These are phyloP conservation scores for Tylopilus balloui DNA, from an alignment of 768 basidiomycete genomes.

Conservation along the genomic window DNA sequence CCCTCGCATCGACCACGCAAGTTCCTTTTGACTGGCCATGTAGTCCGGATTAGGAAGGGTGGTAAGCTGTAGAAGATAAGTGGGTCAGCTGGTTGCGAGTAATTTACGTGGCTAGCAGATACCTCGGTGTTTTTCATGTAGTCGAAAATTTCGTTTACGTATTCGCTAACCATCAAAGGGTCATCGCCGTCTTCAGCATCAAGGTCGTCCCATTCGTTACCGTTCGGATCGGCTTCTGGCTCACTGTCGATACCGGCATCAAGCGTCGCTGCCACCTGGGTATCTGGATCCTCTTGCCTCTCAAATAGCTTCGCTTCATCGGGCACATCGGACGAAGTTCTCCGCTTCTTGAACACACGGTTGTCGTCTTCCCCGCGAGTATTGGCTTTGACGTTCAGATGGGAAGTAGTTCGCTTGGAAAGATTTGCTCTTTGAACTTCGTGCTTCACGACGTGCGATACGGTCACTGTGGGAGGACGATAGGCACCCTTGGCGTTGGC, in stretches of 20 bases:
- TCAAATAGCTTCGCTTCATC: conserved; percentile 42
- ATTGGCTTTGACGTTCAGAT: conserved; percentile 33
- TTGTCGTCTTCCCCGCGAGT: conserved; percentile 50
- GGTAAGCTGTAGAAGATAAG: conserved; percentile 41
- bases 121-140: conserved; percentile 89
- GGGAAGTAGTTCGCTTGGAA: conserved; percentile 31
- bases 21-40: conserved; percentile 77
- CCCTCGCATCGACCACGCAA: conserved; percentile 87
- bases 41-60: conserved; percentile 84
- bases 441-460: conserved; percentile 24
- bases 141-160: conserved; percentile 88
- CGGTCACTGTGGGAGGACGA: conserved; percentile 30
- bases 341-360: conserved; percentile 68
- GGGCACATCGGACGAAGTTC: conserved; percentile 64
- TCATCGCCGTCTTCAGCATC: conserved; percentile 91
- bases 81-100: neutral
- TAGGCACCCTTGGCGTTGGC: conserved; percentile 6
- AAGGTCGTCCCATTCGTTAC: conserved; percentile 80
- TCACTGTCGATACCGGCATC: conserved; percentile 42
- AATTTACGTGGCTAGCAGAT: conserved; percentile 9
- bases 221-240: conserved; percentile 61
- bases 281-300: conserved; percentile 34
- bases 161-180: conserved; percentile 96
- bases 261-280: conserved; percentile 39
- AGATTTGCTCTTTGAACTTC: conserved; percentile 28